Percentiles rank a stretch among this genome's conserved stretches.
Conservation (phyloP, 352 stramenopile genomes). For the Globisporangium takayamanum region DNA sequence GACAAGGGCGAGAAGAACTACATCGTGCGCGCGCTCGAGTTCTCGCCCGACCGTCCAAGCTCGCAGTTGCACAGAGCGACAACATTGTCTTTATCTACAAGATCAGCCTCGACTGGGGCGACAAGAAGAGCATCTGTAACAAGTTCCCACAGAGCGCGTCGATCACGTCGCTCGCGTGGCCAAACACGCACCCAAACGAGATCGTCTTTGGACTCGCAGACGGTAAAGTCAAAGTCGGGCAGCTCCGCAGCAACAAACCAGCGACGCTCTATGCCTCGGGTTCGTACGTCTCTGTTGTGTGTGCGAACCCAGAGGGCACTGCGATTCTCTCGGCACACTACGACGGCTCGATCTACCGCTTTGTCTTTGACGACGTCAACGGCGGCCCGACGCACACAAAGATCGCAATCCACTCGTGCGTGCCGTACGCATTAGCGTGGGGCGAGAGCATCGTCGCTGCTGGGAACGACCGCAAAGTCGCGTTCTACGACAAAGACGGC, state of each 20-base stretch:
- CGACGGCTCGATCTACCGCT: slow-evolving; percentile 90
- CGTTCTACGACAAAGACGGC: slow-evolving; percentile 90
- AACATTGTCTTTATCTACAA: slow-evolving; percentile 98
- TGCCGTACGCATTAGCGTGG: slow-evolving; percentile 90
- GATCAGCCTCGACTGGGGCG: slow-evolving; percentile 89
- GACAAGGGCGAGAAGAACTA: slow-evolving; percentile 95
- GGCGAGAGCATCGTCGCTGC: slow-evolving; percentile 87
- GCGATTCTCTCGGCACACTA: slow-evolving; percentile 89
- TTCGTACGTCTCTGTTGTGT: slow-evolving; percentile 81
- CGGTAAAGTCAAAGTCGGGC: slow-evolving; percentile 91
- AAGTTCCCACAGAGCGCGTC: slow-evolving; percentile 87
- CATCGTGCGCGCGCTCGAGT: slow-evolving; percentile 87
- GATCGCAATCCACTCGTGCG: slow-evolving; percentile 82
- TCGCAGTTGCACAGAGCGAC: slow-evolving; percentile 94
- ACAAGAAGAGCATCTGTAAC: slow-evolving; percentile 97
- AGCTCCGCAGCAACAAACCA: slow-evolving; percentile 91
- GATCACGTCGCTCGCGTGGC: slow-evolving; percentile 89
- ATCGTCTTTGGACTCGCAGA: slow-evolving; percentile 93
- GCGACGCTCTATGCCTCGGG: slow-evolving; percentile 86
- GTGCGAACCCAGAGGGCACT: slow-evolving; percentile 80
- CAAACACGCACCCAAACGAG: slow-evolving; percentile 86
- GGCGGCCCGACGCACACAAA: slow-evolving; percentile 79
- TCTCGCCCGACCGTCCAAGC: slow-evolving; percentile 90
- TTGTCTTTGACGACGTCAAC: slow-evolving; percentile 87
- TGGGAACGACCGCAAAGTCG: slow-evolving; percentile 87